These are phyloP conservation scores for Acorus calamus DNA, from an alignment of 106 monocot species.

Conservation along the genomic window DNA sequence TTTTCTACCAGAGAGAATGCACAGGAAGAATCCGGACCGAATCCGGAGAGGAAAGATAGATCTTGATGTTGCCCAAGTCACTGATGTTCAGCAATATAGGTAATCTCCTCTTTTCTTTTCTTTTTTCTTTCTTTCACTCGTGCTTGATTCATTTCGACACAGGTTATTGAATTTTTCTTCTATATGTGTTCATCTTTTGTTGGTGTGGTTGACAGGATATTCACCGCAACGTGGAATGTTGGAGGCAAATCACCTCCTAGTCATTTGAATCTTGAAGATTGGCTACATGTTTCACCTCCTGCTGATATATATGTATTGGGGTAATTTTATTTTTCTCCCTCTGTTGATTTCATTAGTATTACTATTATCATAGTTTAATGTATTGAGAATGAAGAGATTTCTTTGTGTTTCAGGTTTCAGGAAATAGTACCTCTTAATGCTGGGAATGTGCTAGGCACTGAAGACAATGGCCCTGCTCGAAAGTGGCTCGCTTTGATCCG, in stretches of 20 bases:
- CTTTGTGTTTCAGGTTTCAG: conserved; percentile 33
- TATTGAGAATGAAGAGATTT: no score
- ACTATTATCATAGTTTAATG: neutral
- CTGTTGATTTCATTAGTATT: neutral
- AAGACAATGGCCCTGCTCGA: conserved; percentile 58
- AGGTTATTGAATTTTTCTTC: neutral
- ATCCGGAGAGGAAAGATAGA: conserved; percentile 29
- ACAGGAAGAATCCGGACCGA: conserved; percentile 32
- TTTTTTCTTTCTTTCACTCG: no score
- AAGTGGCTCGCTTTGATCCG: conserved; percentile 66
- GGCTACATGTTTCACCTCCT: conserved; percentile 69
- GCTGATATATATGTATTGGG: conserved; percentile 75
- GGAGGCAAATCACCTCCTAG: conserved; percentile 69
- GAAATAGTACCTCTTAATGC: conserved; percentile 76
- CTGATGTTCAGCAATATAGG: conserved; percentile 63
- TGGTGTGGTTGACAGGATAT: conserved; percentile 26
- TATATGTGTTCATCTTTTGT: neutral
- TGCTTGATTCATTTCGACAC: neutral
- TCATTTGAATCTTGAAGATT: conserved; percentile 58
- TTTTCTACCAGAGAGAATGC: conserved; percentile 33
- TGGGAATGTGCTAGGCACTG: conserved; percentile 65
- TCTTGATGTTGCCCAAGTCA: conserved; percentile 41
- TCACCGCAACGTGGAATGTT: conserved; percentile 73
- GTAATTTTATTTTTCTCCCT: conserved; percentile 15
- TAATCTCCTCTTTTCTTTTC: conserved; percentile 9